phyloP scores from a whole-genome alignment of 345 rosid genomes.

The Excoecaria agallocha region DNA sequence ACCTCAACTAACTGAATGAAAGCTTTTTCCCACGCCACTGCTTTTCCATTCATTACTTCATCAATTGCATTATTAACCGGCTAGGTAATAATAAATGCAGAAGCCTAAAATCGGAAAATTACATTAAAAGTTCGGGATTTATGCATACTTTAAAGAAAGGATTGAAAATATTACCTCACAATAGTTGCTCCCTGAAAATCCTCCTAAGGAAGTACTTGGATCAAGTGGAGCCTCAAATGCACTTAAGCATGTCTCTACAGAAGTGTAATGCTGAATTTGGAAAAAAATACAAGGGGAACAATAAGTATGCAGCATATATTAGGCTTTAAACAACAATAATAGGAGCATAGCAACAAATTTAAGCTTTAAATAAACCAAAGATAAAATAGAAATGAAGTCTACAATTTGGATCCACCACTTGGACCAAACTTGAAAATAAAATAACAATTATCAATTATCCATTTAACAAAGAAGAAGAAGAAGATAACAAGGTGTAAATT shows the following conservation, averaged over 20 bases:
- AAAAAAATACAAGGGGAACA: constrained; percentile 10
- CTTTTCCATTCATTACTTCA: constrained; percentile 66
- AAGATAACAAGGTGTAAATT: background rate
- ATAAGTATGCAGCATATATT: constrained; percentile 1
- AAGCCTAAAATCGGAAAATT: constrained; percentile 53
- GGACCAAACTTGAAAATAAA: background rate
- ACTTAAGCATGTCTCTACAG: constrained; percentile 81
- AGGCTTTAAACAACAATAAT: background rate
- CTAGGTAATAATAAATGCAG: constrained; percentile 85
- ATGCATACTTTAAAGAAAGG: constrained; percentile 17
- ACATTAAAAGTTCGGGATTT: background rate
- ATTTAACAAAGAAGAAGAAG: background rate
- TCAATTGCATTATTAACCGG: constrained; percentile 83
- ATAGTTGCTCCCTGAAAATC: constrained; percentile 76
- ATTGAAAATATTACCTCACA: constrained; percentile 55
- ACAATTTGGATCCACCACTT: background rate
- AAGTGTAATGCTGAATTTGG: constrained; percentile 67
- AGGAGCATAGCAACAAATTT: constrained; percentile 4
- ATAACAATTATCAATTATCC: background rate
- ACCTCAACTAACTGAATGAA: constrained; percentile 86
- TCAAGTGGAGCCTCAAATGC: constrained; percentile 94
- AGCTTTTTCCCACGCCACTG: constrained; percentile 95
- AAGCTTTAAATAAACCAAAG: constrained; percentile 12
- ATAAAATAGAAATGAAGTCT: background rate
- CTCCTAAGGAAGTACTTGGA: constrained; percentile 90